Evolutionary conservation across 768 basidiomycete species (phyloP), one percentile per base, ranked within the genome.

Genomic region (Mycena rosella): DNA sequence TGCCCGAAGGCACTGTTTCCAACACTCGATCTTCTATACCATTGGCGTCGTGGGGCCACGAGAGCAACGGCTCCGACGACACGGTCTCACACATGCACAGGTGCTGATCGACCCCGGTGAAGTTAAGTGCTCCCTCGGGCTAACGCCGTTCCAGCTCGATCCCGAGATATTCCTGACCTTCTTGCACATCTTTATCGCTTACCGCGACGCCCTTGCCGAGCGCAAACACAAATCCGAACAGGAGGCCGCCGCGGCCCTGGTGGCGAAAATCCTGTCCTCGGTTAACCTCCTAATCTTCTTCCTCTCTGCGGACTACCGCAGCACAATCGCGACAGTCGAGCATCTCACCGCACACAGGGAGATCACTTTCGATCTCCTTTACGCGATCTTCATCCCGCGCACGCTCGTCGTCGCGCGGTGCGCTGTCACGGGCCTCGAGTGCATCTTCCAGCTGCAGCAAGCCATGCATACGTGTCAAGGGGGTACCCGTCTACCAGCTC

Each of bases 151-250:
- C 17, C 69, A 89, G 88, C 76, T 89, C 52, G 85, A 88, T 62
- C 88, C 88, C 0, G 84, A 89, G 34, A 79, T 88, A 7, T 82
- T 90, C 74, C 77, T 91, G 36, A 83, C 85, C 5, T 88, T 86
- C 80, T 79, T 86, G 26, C 78, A 82, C 5, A 75, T 80, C 27
- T 85, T 89, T 68, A 67, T 79, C 17, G 77, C 76, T 11, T 87
- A 89, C 67, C 78, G 81, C 7, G 81, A 82, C 34, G 69, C 73
- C 0, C 78, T 88, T 26, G 74, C 75, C 26, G 70, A 74, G 8
- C 80, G 82, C 74, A 81, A 83, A 58, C 45, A 74, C 20, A 77
- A 76, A 45, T 77, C 83, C 0, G 79, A 81, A 24, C 76, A 84
- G 36, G 86, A 87, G n/a, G n/a, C n/a, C n/a, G n/a, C n/a, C n/a